These are phyloP conservation scores for Pistacia integerrima DNA, from an alignment of 345 rosid genomes.

Conservation along the genomic window DNA sequence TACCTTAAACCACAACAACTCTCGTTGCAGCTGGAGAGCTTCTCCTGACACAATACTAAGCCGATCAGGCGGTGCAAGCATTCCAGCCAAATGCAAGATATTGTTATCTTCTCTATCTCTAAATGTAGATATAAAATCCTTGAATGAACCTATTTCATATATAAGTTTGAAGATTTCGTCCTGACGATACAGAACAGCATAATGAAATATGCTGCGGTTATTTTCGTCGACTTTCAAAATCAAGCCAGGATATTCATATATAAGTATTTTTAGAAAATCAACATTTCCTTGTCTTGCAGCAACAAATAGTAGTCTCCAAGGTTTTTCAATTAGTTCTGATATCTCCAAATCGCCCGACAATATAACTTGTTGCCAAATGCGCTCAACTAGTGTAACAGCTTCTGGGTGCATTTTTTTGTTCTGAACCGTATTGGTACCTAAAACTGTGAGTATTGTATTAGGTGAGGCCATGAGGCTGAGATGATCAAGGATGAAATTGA, in stretches of 20 bases:
- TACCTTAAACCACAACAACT: slow-evolving; percentile 20
- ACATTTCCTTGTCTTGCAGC: neutral
- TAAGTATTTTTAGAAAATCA: neutral
- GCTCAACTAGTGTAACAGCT: neutral
- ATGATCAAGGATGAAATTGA: no score
- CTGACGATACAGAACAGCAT: slow-evolving; percentile 15
- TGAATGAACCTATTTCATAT: slow-evolving; percentile 13
- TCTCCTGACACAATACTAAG: slow-evolving; percentile 26
- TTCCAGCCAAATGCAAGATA: slow-evolving; percentile 11
- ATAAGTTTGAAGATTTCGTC: neutral
- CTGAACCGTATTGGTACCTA: no score
- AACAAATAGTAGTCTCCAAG: neutral
- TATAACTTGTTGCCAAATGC: neutral
- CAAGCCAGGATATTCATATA: neutral
- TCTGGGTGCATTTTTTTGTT: no score
- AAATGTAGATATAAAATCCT: slow-evolving; percentile 2
- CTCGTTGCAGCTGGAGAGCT: slow-evolving; percentile 16
- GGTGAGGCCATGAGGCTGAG: no score
- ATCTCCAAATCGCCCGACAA: neutral
- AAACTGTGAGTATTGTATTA: no score
- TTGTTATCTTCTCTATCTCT: neutral
- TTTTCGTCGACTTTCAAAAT: neutral
- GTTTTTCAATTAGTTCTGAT: neutral
- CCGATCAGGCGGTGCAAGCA: slow-evolving; percentile 13
- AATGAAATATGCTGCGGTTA: slow-evolving; percentile 21